Evolutionary conservation across 768 basidiomycete genomes (phyloP), one percentile per base, ranked within the genome.

Genomic region (Artomyces pyxidatus): DNA sequence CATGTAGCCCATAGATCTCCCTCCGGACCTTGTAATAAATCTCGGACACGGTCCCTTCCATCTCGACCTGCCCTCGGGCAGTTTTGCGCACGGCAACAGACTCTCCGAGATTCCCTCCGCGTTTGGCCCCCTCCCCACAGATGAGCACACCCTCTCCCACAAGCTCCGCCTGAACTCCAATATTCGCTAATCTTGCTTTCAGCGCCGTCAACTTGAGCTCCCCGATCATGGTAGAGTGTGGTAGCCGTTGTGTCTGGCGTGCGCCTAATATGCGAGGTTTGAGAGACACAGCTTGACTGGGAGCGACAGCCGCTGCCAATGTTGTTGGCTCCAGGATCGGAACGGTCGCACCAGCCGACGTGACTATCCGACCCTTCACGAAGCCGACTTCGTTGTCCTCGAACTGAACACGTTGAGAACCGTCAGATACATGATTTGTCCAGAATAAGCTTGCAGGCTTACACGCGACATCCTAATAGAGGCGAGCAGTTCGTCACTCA

Each of bases 371-470:
- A 19, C 96, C 96, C 19, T 83, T 81, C 38, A 99, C 82, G 64
- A 84, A 94, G 16, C 89, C 92, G 39, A 99, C 87, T 66, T 98
- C 93, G 59, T 93, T 98, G 63, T 97, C 95, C 60, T 98, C 96
- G 62, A 96, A 97, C 93, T 97, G 59, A 27, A 49, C 49, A 28
- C 14, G 41, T 9, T 22, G 12, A 37, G 43, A 21, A 40, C 27
- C 40, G 26, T 26, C 12, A 40, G 48, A 29, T 58, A 38, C 9
- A 53, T 40, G 41, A 41, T 19, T 37, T 23, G 23, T 25, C 22
- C 16, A 14, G 8, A 21, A 42, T 27, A 30, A 27, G 16, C 37
- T 40, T 17, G 30, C 14, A 38, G 5, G 72, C 88, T 47, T 65
- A 95, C 93, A 64, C 85, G 76, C 10, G 95, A 94, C 81, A 93